These are phyloP conservation scores for Trichoderma sp. DNA, from an alignment of 2,329 filamentous ascomycete genomes.

Conservation along the genomic window DNA sequence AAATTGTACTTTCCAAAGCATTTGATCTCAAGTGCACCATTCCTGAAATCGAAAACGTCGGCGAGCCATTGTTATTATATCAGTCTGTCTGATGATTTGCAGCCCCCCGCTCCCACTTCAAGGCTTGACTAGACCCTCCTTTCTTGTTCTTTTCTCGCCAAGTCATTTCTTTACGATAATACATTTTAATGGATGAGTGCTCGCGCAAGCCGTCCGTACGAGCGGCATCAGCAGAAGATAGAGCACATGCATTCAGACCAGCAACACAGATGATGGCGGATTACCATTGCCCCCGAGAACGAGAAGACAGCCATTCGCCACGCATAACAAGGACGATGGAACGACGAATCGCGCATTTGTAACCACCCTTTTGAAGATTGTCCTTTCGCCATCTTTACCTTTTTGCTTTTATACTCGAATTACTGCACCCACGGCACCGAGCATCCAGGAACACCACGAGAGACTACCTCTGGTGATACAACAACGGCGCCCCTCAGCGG, in stretches of 20 bases:
- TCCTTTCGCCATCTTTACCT: not conserved
- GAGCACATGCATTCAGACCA: not conserved
- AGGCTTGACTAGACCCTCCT: not conserved
- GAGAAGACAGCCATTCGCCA: not conserved
- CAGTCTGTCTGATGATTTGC: conserved; percentile 51
- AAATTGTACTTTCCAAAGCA: conserved; percentile 97
- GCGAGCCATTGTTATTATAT: conserved; percentile 91
- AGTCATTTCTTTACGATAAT: conserved; percentile 5
- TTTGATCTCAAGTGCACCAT: conserved; percentile 99
- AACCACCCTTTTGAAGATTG: not conserved
- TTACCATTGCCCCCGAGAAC: not conserved
- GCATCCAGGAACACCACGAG: not conserved
- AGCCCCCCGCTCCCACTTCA: not conserved
- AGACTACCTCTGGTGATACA: not conserved
- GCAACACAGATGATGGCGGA: not conserved
- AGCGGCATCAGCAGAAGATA: not conserved
- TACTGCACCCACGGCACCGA: not conserved
- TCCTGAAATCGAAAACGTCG: conserved; percentile 96
- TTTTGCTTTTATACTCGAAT: not conserved
- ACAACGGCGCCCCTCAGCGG: not conserved
- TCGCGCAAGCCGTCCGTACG: not conserved
- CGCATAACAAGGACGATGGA: not conserved
- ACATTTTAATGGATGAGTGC: not conserved
- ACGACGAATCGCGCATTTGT: not conserved
- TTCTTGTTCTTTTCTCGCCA: not conserved